Conservation (phyloP, 331 rosid species). For the Phaseolus coccineus region DNA sequence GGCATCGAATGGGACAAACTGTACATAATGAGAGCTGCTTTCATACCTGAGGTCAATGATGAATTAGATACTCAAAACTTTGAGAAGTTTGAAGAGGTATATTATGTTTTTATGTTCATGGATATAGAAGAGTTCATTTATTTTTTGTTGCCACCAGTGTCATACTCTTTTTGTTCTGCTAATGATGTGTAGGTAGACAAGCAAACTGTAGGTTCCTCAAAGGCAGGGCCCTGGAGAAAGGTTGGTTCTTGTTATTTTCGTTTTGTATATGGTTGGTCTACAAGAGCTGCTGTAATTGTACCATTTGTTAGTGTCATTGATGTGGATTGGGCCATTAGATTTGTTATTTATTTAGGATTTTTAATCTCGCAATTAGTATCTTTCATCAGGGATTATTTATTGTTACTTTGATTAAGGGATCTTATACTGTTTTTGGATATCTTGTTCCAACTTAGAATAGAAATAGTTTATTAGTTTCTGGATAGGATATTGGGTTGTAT, state of each 20-base stretch:
- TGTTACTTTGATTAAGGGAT: not conserved
- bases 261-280: constrained; percentile 29
- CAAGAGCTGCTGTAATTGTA: constrained; percentile 17
- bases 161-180: constrained; percentile 32
- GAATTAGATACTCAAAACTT: constrained; percentile 88
- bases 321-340: constrained; percentile 11
- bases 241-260: constrained; percentile 60
- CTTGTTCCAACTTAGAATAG: not conserved
- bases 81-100: constrained; percentile 89
- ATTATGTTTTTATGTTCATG: constrained; percentile 32
- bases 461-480: constrained; percentile 1
- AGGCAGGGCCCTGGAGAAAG: constrained; percentile 99
- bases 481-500: not conserved
- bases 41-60: constrained; percentile 80
- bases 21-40: constrained; percentile 88
- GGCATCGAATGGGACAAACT: constrained; percentile 77
- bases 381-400: constrained; percentile 3
- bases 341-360: not conserved
- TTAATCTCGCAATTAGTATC: not conserved
- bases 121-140: constrained; percentile 40
- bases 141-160: constrained; percentile 38
- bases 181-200: constrained; percentile 65
- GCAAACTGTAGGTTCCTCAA: constrained; percentile 75
- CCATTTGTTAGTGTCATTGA: not conserved
- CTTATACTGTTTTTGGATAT: constrained; percentile 1